A percentile compares a stretch with the other conserved stretches of the same genome.
These are phyloP conservation scores for Rosa multiflora DNA, from an alignment of 306 rosid species.

Conservation along the genomic window DNA sequence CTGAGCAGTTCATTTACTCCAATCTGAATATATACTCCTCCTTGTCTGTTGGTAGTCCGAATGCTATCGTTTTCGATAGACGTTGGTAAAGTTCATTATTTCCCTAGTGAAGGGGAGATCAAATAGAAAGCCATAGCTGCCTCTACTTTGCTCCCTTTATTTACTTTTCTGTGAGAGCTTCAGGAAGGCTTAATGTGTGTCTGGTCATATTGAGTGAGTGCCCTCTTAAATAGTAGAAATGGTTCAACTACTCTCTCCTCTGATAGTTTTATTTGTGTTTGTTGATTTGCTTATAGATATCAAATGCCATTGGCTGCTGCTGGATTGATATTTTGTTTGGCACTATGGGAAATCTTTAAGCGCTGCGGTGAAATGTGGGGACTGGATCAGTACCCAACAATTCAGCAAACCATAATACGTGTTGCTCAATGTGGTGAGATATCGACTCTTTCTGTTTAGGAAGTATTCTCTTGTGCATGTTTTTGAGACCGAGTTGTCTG, in stretches of 20 bases:
- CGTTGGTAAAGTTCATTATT: background rate
- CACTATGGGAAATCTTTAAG: conserved; percentile 83
- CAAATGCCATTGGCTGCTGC: conserved; percentile 83
- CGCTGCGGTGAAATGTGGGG: conserved; percentile 61
- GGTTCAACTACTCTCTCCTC: background rate
- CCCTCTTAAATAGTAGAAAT: background rate
- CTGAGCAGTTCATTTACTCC: background rate
- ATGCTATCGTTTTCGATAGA: background rate
- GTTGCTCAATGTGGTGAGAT: conserved; percentile 76
- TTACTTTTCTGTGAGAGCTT: background rate
- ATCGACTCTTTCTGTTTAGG: conserved; percentile 12
- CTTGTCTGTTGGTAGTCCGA: too few species aligned
- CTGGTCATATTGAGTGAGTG: background rate
- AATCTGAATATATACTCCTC: background rate
- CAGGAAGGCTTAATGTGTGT: background rate
- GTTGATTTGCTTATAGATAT: conserved; percentile 55
- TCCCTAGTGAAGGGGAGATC: background rate
- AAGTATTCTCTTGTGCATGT: background rate
- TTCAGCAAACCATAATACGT: conserved; percentile 62
- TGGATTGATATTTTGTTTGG: conserved; percentile 76
- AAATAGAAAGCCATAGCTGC: background rate
- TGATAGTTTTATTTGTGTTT: conserved; percentile 7
- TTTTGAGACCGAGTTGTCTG: background rate
- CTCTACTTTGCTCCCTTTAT: background rate
- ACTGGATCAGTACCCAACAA: conserved; percentile 57